Conservation (phyloP, 2,329 filamentous ascomycete genomes). For the Myriosclerotinia scirpicola region DNA sequence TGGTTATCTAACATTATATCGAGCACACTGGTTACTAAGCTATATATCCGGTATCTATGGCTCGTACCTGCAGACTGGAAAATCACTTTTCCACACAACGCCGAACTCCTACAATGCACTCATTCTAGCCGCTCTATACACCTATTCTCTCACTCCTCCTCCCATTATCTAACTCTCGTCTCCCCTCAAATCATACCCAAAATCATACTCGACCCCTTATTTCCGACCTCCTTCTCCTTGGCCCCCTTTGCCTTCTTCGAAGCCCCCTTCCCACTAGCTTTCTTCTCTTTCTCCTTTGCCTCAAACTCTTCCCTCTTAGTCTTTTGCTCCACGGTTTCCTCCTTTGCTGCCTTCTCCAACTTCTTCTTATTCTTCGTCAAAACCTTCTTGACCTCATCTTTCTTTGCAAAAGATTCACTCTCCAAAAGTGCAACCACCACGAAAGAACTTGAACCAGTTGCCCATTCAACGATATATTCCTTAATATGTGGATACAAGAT, state of each 20-base stretch:
- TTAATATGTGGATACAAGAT: constrained; percentile 81
- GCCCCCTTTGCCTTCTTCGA: constrained; percentile 47
- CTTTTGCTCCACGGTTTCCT: constrained; percentile 56
- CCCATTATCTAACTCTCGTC: neutral
- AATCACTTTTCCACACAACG: constrained; percentile 11
- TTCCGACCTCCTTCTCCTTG: constrained; percentile 52
- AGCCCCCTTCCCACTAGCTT: constrained; percentile 42
- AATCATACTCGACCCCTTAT: constrained; percentile 61
- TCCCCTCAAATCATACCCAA: constrained; percentile 52
- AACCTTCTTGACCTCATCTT: constrained; percentile 64
- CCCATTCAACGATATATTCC: constrained; percentile 75
- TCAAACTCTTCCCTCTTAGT: constrained; percentile 47
- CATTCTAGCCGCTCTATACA: neutral
- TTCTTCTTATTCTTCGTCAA: constrained; percentile 72
- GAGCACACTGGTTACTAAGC: constrained; percentile 13
- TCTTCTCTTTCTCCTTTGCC: constrained; percentile 43
- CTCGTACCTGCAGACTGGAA: neutral
- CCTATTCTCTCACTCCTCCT: neutral
- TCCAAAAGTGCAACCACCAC: constrained; percentile 82
- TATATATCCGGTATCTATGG: constrained; percentile 14
- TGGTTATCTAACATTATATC: constrained; percentile 17
- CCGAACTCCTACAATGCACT: constrained; percentile 18
- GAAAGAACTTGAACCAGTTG: constrained; percentile 81
- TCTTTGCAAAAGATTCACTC: constrained; percentile 66
- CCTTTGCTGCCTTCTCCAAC: constrained; percentile 65